A percentile compares a stretch with the other conserved stretches of the same genome.
These are phyloP conservation scores for Tolypocladium capitatum DNA, from an alignment of 2,329 filamentous ascomycete species.

Conservation along the genomic window DNA sequence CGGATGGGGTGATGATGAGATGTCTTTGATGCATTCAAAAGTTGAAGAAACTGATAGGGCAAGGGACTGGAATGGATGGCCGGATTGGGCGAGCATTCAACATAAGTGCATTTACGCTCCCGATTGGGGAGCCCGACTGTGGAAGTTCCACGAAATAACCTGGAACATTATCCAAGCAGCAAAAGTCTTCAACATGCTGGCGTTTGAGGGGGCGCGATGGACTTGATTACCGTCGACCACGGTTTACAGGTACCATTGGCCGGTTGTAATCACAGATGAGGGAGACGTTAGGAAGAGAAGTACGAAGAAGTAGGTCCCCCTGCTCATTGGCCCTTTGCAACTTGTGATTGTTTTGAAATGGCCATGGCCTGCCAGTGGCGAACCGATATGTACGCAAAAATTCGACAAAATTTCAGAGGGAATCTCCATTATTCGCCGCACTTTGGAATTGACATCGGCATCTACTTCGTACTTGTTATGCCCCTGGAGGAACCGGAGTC, in stretches of 20 bases:
- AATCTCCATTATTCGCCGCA: not conserved
- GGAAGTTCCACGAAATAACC: slow-evolving; percentile 15
- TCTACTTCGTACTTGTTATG: too few relatives aligned
- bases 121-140: slow-evolving; percentile 15
- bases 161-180: not conserved
- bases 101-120: slow-evolving; percentile 24
- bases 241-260: not conserved
- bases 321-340: not conserved
- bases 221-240: not conserved
- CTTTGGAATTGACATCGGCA: not conserved
- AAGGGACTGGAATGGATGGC: slow-evolving; percentile 9
- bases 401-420: not conserved
- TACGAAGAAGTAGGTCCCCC: not conserved
- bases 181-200: slow-evolving; percentile 7
- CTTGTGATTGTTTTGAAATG: not conserved
- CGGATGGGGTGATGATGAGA: slow-evolving; percentile 20
- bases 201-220: slow-evolving; percentile 4
- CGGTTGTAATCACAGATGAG: slow-evolving; percentile 1
- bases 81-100: slow-evolving; percentile 24
- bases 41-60: slow-evolving; percentile 18
- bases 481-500: not conserved
- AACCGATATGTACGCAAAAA: not conserved
- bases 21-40: slow-evolving; percentile 23
- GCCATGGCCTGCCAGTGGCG: not conserved
- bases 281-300: slow-evolving; percentile 3